These are phyloP conservation scores for Orbilia javanica DNA, from an alignment of 2,329 filamentous ascomycete species.

Conservation along the genomic window DNA sequence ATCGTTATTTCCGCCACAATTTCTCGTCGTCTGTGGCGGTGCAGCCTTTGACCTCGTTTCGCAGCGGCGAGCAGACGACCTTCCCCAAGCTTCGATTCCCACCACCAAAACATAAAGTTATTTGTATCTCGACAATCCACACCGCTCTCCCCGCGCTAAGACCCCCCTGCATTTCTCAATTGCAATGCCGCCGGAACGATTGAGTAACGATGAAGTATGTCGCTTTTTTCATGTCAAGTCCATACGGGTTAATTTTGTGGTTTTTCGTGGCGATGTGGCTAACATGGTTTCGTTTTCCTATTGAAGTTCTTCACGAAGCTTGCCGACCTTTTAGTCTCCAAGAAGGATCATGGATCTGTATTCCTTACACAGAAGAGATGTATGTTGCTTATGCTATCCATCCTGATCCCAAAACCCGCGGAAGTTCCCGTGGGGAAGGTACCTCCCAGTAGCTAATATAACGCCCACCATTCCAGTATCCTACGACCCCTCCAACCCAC, in stretches of 20 bases:
- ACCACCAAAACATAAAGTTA: not conserved
- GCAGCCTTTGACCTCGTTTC: constrained; percentile 30
- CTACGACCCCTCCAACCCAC: constrained; percentile 55
- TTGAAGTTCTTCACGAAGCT: constrained; percentile 79
- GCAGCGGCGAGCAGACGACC: constrained; percentile 6
- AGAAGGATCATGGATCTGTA: constrained; percentile 79
- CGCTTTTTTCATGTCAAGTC: too few species aligned
- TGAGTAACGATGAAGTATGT: constrained; percentile 74
- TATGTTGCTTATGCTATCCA: constrained; percentile 66
- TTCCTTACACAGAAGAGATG: constrained; percentile 82
- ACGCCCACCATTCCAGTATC: not conserved
- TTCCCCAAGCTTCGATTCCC: not conserved
- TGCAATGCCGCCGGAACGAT: constrained; percentile 68
- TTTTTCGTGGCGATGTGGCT: not conserved
- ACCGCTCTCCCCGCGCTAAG: too few species aligned
- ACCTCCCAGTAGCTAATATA: too few species aligned
- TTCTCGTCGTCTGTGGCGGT: constrained; percentile 10
- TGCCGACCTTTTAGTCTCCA: constrained; percentile 75
- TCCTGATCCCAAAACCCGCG: too few species aligned
- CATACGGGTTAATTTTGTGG: not conserved
- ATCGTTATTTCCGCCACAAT: not conserved
- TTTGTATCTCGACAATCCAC: too few species aligned
- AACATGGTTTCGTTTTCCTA: not conserved
- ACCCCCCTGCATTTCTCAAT: constrained; percentile 7
- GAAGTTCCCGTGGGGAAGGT: too few species aligned